Base-by-base conservation (phyloP, 129 eudicot species). In the Heracleum sosnowskyi region DNA sequence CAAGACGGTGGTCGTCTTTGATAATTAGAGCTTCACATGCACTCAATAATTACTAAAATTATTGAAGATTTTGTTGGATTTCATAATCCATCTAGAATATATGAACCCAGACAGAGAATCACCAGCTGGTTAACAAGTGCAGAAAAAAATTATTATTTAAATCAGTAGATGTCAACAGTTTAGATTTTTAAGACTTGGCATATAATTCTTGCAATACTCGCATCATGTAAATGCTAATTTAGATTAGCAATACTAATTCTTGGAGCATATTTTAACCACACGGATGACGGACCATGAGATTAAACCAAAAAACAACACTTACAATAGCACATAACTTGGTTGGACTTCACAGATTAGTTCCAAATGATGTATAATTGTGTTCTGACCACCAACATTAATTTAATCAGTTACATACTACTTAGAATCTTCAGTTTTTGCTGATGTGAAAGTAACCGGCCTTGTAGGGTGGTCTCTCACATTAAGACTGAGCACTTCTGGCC, bases 401-500 rank as follows among this genome's bases (percentile, higher is more conserved):
- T 55, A 31, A 44, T 60, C 34, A 42, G 28, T 33, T 35, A 75
- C 57, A 81, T 82, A 83, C 57, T 82, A 83, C 16, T 80, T 79
- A 40, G 97, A 69, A 76, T 81, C 83, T 81, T 91, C 91, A 0
- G 74, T 57, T 81, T 80, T 88, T 60, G 76, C 90, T 41, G 97
- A 90, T 79, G 92, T 79, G 87, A 95, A 95, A 18, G 92, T 76
- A 13, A 90, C 97, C 1, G 94, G 92, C 69, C 45, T 83, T 51
- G 91, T 79, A 2, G 91, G 92, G 31, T 92, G 83, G 76, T 92
- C 97, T 83, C 79, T 88, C 31, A 95, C 99, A 20, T 79, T 79
- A 35, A 95, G 81, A 83, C 94, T 92, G 53, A 95, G 90, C 41
- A 92, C 83, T 81, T 95, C 99, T 39, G 99, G 96, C 40, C 97